Base-by-base conservation (phyloP, 1,284 basidiomycete species). In the Marasmius sp. region DNA sequence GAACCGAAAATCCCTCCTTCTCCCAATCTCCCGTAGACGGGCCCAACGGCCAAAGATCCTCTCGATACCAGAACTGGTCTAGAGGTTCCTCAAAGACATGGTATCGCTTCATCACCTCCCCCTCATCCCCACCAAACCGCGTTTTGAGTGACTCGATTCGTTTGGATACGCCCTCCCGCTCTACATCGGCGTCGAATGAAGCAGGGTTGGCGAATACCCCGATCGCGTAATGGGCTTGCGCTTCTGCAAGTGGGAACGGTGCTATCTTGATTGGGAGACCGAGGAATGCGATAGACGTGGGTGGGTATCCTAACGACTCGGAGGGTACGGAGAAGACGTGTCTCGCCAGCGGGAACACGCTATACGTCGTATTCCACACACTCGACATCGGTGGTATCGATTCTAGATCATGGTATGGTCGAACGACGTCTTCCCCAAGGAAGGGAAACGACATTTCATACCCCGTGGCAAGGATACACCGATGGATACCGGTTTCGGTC, bases 401-500 rank as follows among this genome's bases (percentile, higher is more conserved):
- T n/a, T 74, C 71, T 2, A 79, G 75, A 0, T 83, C 81, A 20
- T 79, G 63, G 1, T 68, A 67, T 1, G 61, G 61, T 2, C 65
- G 68, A 37, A 81, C 68, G n/a, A 79, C 67, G 1, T 71, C 65
- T 2, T 75, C 64, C 2, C 76, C 64, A 55, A 92, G 75, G 75
- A 92, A 92, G 0, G 87, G 85, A 66, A 85, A 85, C 18, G 81
- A 74, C 59, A 83, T 75, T 59, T 87, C 74, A 70, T 89, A 93
- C 7, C 91, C 92, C 6, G 91, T 93, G 1, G 89, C 92, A 10
- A 93, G 75, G 55, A 92, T 84, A 64, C 83, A 85, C 61, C 83
- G 74, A 65, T 88, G 85, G 57, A 93, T 77, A 4, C 75, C 78
- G 38, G 72, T 67, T 69, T 90, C 87, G 9, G 71, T 68, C 3